phyloP scores from a whole-genome alignment of 345 rosid species.

The Camelina sativa region DNA sequence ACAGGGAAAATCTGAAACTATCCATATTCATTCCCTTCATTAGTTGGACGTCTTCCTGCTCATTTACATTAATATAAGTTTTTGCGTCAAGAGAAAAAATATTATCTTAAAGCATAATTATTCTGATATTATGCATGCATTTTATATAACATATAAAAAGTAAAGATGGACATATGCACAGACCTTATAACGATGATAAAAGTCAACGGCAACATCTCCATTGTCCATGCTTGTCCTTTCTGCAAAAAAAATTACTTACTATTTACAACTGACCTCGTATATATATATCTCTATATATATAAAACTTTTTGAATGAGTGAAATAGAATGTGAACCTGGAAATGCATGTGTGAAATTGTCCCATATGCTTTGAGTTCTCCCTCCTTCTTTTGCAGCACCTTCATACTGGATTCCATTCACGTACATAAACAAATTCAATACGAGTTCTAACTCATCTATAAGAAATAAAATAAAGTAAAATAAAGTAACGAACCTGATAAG shows the following conservation, averaged over 20 bases:
- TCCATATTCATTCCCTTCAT: constrained; percentile 48
- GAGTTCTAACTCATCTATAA: neutral
- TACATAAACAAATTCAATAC: neutral
- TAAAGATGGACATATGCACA: neutral
- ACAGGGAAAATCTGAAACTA: constrained; percentile 51
- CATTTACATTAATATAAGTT: neutral
- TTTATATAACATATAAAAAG: neutral
- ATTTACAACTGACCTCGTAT: neutral
- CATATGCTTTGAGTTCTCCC: constrained; percentile 50
- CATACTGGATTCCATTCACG: constrained; percentile 29
- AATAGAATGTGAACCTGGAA: constrained; percentile 35
- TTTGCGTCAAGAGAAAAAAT: neutral
- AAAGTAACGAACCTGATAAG: constrained; percentile 42
- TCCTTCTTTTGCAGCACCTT: constrained; percentile 49
- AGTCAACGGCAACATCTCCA: constrained; percentile 4
- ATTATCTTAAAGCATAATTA: neutral
- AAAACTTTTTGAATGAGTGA: neutral
- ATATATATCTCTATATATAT: neutral
- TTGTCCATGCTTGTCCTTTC: constrained; percentile 1
- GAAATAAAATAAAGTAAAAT: too few species aligned
- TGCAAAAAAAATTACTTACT: neutral
- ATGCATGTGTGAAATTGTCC: constrained; percentile 43
- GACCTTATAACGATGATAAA: constrained; percentile 1
- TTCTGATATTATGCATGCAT: too few species aligned
- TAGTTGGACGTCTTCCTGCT: constrained; percentile 48